A percentile compares a stretch with the other conserved stretches of the same genome.
Evolutionary conservation across 2,329 filamentous ascomycete genomes (phyloP).

Genomic region (Plenodomus biglobosus): DNA sequence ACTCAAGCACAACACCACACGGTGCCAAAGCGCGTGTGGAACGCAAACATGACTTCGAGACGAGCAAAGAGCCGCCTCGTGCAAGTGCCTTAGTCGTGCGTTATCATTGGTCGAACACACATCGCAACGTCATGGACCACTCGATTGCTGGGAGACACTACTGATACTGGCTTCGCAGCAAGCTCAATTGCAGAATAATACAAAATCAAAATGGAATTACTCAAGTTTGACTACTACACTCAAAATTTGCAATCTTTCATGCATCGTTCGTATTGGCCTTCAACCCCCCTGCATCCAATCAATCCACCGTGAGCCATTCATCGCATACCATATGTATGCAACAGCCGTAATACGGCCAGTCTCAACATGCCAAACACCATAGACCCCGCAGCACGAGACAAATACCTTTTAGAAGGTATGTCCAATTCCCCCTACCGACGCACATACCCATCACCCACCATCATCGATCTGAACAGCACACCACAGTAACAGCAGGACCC

Average conservation of each 20-base stretch:
- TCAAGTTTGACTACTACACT: too few species aligned
- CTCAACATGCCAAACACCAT: conserved; percentile 14
- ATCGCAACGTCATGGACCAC: conserved; percentile 10
- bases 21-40: background rate
- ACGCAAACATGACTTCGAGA: background rate
- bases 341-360: too few species aligned
- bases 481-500: conserved; percentile 39
- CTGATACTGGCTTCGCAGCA: background rate
- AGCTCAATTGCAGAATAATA: background rate
- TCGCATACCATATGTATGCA: background rate
- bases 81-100: conserved; percentile 1
- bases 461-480: background rate
- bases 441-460: too few species aligned
- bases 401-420: conserved; percentile 40
- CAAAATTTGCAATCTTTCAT: too few species aligned
- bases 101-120: conserved; percentile 3
- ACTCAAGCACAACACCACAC: too few species aligned
- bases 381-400: conserved; percentile 37
- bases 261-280: background rate
- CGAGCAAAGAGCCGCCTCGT: background rate
- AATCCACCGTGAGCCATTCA: background rate
- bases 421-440: background rate
- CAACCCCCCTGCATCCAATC: background rate
- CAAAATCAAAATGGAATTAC: background rate
- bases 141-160: background rate